Percentiles rank a stretch among this genome's conserved stretches.
These are phyloP conservation scores for Aspergillus ellipticus DNA, from an alignment of 495 filamentous ascomycete genomes.

Conservation along the genomic window DNA sequence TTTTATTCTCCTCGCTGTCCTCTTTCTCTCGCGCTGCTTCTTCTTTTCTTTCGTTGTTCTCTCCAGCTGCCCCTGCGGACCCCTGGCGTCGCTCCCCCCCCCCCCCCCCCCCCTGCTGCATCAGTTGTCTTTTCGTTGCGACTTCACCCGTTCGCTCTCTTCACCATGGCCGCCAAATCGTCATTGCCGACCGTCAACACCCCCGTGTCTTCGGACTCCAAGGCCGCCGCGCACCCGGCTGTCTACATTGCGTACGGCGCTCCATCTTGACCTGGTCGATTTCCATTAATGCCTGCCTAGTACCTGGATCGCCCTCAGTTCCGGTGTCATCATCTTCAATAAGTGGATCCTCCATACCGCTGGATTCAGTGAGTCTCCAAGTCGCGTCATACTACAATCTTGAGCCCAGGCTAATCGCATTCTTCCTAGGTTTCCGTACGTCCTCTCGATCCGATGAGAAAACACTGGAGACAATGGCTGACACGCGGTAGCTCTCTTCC, in stretches of 20 bases:
- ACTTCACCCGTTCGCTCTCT: conserved; percentile 12
- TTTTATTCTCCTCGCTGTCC: not conserved
- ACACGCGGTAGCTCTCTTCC: conserved; percentile 50
- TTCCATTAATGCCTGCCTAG: conserved; percentile 36
- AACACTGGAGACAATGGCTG: not conserved
- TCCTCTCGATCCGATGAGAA: not conserved
- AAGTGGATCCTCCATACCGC: conserved; percentile 85
- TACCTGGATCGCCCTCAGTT: conserved; percentile 82
- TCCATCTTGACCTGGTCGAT: not conserved
- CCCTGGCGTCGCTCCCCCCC: not conserved
- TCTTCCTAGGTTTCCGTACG: conserved; percentile 37
- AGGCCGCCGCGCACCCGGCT: not conserved
- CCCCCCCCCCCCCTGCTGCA: no score
- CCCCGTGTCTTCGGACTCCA: not conserved
- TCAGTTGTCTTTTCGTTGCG: conserved; percentile 46
- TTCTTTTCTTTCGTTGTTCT: not conserved
- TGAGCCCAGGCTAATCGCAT: not conserved
- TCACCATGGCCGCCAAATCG: not conserved
- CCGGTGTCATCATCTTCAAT: conserved; percentile 93
- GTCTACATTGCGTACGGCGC: conserved; percentile 4
- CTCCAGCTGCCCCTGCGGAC: not conserved
- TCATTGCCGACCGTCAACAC: not conserved
- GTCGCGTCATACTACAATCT: not conserved
- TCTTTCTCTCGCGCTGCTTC: not conserved
- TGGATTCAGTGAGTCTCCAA: conserved; percentile 64